Evolutionary conservation across 2,329 filamentous ascomycete genomes (phyloP), one percentile per base, ranked within the genome.

Genomic region (Raffaelea ambrosiae): DNA sequence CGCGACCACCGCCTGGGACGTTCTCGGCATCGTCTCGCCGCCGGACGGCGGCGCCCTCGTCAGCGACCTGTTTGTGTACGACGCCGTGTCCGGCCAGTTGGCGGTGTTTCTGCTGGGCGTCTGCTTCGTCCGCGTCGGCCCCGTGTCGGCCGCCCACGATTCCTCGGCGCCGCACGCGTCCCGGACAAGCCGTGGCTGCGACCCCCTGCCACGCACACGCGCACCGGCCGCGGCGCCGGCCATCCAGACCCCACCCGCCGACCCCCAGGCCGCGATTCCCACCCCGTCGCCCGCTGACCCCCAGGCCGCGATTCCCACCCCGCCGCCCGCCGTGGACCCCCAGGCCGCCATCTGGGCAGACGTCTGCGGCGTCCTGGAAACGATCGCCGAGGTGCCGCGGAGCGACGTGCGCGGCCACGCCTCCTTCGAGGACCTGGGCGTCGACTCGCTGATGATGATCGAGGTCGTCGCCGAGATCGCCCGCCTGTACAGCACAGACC

Each of bases 391-490:
- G 31, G 31, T 33, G 31, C 31, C 31, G 31, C 9, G 31, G 31
- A 16, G 9, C 31, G 31, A 33, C 26, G 14, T 43, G 4, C 19
- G 40, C 10, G 19, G 10, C 19, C n/a, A 23, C 26, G 40, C 22
- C 21, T 3, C 61, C n/a, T 59, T 73, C 16, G 62, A 59, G 7
- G 66, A 72, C 38, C 48, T 73, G 3, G 72, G 72, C 1, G 71
- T 75, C 26, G 72, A 75, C 55, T 75, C 72, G 0, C 60, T 76
- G 0, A 68, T 72, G 64, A 68, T 61, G 0, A 74, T 72, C 66
- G 72, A 76, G 52, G 51, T 75, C 43, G 63, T 58, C 0, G 59
- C 60, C 1, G 72, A 74, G 44, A 53, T 72, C 3, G 64, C 70
- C 40, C 44, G 48, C 2, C 53, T 53, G 0, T 70, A 74, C 49